Evolutionary conservation across 306 rosid genomes (phyloP).

Genomic region (Prinsepia uniflora): DNA sequence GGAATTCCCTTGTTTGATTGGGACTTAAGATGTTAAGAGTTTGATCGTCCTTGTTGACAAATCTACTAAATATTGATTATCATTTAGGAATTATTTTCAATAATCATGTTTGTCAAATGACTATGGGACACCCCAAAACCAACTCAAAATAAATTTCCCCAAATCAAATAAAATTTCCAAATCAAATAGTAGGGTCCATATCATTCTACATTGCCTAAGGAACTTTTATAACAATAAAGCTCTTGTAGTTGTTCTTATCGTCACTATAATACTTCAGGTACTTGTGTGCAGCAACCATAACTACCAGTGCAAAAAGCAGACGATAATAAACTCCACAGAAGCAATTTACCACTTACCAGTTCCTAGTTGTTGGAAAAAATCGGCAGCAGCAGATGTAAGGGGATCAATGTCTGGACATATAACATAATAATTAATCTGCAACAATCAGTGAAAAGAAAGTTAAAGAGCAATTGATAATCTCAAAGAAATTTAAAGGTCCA

Average conservation of each 20-base stretch:
- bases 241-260: neutral
- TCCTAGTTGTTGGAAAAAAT: slow-evolving; percentile 96
- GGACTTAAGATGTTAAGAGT: neutral
- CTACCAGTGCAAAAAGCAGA: neutral
- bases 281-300: neutral
- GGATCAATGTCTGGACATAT: slow-evolving; percentile 97
- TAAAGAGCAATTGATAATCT: slow-evolving; percentile 6
- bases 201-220: neutral
- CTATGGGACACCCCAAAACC: neutral
- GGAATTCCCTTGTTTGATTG: neutral
- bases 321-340: neutral
- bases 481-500: slow-evolving; percentile 13
- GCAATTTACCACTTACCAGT: slow-evolving; percentile 55
- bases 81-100: neutral
- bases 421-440: slow-evolving; percentile 78
- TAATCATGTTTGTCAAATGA: neutral
- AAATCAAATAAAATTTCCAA: neutral
- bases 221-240: neutral
- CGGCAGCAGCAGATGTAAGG: slow-evolving; percentile 85
- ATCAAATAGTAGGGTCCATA: neutral
- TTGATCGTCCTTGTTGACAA: neutral
- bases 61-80: neutral
- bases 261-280: neutral
- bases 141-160: neutral
- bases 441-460: slow-evolving; percentile 28